Conservation (phyloP, 495 filamentous ascomycete species). For the Lasiosphaeria miniovina region DNA sequence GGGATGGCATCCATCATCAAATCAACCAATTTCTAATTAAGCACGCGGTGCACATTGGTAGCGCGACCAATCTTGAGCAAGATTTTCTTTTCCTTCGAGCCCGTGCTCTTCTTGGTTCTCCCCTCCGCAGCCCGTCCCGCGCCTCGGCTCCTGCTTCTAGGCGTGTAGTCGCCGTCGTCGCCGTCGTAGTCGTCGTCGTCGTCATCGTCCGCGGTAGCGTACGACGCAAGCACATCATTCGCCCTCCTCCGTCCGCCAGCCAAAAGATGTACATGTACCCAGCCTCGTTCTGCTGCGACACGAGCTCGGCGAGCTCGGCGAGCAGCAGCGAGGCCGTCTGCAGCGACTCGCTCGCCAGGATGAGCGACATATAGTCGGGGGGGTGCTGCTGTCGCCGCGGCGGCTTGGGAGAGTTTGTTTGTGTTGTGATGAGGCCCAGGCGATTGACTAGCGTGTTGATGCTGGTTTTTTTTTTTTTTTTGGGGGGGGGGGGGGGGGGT, state of each 20-base stretch:
- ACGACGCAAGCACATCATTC: slow-evolving; percentile 64
- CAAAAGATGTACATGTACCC: slow-evolving; percentile 99
- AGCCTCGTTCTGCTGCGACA: slow-evolving; percentile 72
- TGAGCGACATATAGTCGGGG: slow-evolving; percentile 66
- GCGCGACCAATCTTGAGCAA: slow-evolving; percentile 91
- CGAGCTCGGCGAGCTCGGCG: slow-evolving; percentile 76
- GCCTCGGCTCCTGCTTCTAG: no score
- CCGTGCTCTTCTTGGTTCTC: slow-evolving; percentile 6
- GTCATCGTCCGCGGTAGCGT: slow-evolving; percentile 40
- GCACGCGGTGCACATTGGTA: slow-evolving; percentile 75
- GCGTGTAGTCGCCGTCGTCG: no score
- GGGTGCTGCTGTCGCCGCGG: slow-evolving; percentile 47
- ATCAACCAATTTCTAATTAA: no score
- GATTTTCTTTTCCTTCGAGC: no score
- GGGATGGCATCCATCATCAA: no score
- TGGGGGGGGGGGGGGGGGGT: no score
- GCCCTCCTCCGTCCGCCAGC: slow-evolving; percentile 61
- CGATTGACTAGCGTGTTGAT: slow-evolving; percentile 79
- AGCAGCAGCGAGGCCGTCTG: slow-evolving; percentile 63
- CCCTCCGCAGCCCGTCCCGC: no score
- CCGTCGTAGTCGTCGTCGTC: no score
- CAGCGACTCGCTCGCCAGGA: slow-evolving; percentile 61
- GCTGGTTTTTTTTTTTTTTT: slow-evolving; percentile 64
- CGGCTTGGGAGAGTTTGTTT: slow-evolving; percentile 28
- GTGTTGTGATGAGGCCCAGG: slow-evolving; percentile 58